Evolutionary conservation across 805 yeast genomes (phyloP).

Genomic region (Saturnispora ahearnii): DNA sequence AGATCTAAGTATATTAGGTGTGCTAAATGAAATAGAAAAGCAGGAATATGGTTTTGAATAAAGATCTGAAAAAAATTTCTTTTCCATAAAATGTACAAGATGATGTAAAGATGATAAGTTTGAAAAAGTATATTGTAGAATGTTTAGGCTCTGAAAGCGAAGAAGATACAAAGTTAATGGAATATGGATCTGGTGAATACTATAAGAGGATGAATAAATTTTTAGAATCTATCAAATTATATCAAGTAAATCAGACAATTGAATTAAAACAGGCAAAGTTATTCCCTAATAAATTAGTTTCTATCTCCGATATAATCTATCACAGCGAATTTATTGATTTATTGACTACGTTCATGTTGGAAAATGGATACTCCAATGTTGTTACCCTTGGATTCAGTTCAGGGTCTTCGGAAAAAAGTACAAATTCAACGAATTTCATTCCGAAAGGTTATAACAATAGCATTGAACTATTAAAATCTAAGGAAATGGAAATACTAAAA

Average conservation of each 20-base stretch:
- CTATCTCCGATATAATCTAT: slow-evolving; percentile 7
- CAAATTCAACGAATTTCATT: slow-evolving; percentile 16
- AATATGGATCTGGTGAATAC: slow-evolving; percentile 9
- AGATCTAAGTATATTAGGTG: background rate
- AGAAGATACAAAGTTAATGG: background rate
- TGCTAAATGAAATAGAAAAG: background rate
- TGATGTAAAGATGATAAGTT: background rate
- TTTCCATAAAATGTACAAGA: background rate
- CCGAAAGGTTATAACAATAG: slow-evolving; percentile 26
- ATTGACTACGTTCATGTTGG: slow-evolving; percentile 28
- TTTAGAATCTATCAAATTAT: background rate
- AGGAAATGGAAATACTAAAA: slow-evolving; percentile 37
- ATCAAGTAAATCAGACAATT: background rate
- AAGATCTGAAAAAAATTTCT: background rate
- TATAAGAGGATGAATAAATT: background rate
- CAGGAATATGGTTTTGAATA: background rate
- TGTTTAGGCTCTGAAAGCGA: background rate
- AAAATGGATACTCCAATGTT: slow-evolving; percentile 28
- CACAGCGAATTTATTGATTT: slow-evolving; percentile 35
- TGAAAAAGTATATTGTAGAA: background rate
- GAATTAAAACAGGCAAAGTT: background rate
- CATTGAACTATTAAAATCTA: slow-evolving; percentile 33
- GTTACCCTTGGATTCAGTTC: slow-evolving; percentile 35
- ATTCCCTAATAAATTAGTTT: slow-evolving; percentile 8
- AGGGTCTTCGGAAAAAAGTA: slow-evolving; percentile 18